These are phyloP conservation scores for Yamadazyma sp. DNA, from an alignment of 1,139 yeast species.

Conservation along the genomic window DNA sequence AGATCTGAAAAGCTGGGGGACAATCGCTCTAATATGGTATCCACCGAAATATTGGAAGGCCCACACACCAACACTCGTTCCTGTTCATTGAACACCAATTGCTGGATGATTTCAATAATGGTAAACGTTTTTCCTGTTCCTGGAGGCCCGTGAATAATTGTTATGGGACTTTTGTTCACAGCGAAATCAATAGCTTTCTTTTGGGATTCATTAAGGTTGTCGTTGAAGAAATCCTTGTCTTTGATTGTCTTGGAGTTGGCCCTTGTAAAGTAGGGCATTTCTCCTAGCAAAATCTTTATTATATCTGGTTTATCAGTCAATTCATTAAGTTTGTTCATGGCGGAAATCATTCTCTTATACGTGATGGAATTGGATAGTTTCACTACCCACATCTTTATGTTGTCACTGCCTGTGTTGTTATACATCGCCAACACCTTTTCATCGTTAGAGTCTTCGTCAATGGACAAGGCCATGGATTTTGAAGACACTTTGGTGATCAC, in stretches of 20 bases:
- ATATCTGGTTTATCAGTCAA: slow-evolving; percentile 37
- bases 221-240: slow-evolving; percentile 42
- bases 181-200: slow-evolving; percentile 42
- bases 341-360: slow-evolving; percentile 76
- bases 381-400: slow-evolving; percentile 56
- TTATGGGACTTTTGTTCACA: slow-evolving; percentile 36
- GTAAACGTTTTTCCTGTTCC: slow-evolving; percentile 73
- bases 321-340: slow-evolving; percentile 68
- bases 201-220: slow-evolving; percentile 68
- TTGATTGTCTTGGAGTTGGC: slow-evolving; percentile 13
- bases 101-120: slow-evolving; percentile 78
- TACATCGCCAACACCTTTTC: slow-evolving; percentile 45
- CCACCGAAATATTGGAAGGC: slow-evolving; percentile 94
- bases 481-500: slow-evolving; percentile 56
- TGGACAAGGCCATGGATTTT: slow-evolving; percentile 49
- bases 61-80: slow-evolving; percentile 87
- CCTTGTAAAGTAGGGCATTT: slow-evolving; percentile 25
- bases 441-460: slow-evolving; percentile 58
- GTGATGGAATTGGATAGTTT: slow-evolving; percentile 70
- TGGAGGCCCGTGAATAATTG: slow-evolving; percentile 52
- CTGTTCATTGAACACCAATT: slow-evolving; percentile 54
- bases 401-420: slow-evolving; percentile 41
- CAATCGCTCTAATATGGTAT: slow-evolving; percentile 81
- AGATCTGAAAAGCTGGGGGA: slow-evolving; percentile 32
- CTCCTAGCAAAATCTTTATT: slow-evolving; percentile 47